Evolutionary conservation across 345 rosid species (phyloP).

Genomic region (Clarkia xantiana): DNA sequence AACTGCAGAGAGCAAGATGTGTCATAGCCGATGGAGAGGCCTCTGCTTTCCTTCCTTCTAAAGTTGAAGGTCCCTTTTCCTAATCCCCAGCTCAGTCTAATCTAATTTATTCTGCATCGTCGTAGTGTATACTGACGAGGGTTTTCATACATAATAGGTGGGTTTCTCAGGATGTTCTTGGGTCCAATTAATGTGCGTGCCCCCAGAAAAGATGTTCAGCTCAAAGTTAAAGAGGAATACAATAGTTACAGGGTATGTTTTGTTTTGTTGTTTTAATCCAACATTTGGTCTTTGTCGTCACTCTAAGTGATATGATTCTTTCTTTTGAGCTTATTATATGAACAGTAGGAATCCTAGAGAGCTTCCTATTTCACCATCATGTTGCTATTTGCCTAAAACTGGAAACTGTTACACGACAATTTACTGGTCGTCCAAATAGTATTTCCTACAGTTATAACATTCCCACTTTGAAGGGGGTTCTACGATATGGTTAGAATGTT

Average conservation of each 20-base stretch:
- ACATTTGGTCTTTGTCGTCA: background rate
- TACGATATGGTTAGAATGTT: too few relatives aligned
- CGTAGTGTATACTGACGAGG: background rate
- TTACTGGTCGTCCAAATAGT: too few relatives aligned
- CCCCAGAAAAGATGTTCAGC: slow-evolving; percentile 61
- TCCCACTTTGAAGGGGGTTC: too few relatives aligned
- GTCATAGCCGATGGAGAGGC: slow-evolving; percentile 67
- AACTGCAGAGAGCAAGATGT: slow-evolving; percentile 65
- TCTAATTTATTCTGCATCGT: background rate
- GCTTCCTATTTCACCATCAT: too few relatives aligned
- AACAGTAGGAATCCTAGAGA: too few relatives aligned
- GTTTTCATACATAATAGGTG: background rate
- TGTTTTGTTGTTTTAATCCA: background rate
- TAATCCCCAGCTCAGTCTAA: background rate
- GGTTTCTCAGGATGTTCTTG: slow-evolving; percentile 63
- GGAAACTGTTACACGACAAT: too few relatives aligned
- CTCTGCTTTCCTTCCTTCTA: slow-evolving; percentile 66
- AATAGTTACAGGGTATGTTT: slow-evolving; percentile 65
- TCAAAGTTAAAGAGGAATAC: slow-evolving; percentile 95
- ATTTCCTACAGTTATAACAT: too few relatives aligned
- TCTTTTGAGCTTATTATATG: too few relatives aligned
- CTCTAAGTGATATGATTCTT: too few relatives aligned
- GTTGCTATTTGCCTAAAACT: too few relatives aligned
- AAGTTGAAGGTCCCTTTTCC: slow-evolving; percentile 33
- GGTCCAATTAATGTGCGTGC: slow-evolving; percentile 98